These are phyloP conservation scores for Aspergillus nomiae DNA, from an alignment of 2,329 filamentous ascomycete genomes.

Conservation along the genomic window DNA sequence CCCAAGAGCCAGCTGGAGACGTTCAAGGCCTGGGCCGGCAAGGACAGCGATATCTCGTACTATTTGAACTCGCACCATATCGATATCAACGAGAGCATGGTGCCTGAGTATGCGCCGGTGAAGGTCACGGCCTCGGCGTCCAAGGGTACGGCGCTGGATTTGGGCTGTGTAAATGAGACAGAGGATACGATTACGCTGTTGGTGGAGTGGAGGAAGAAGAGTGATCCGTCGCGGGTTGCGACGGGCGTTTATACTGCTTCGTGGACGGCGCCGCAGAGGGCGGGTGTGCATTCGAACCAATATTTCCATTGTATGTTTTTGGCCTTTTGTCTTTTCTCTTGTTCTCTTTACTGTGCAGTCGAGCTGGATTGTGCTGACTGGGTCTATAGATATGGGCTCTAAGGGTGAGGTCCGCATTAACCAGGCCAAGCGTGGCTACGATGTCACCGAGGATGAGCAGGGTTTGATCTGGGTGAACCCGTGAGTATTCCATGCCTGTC, in stretches of 20 bases:
- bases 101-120: slow-evolving; percentile 75
- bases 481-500: slow-evolving; percentile 39
- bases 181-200: slow-evolving; percentile 93
- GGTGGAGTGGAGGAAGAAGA: slow-evolving; percentile 81
- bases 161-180: slow-evolving; percentile 78
- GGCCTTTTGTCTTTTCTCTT: neutral
- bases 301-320: slow-evolving; percentile 75
- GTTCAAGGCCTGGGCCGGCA: slow-evolving; percentile 91
- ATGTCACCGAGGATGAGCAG: slow-evolving; percentile 79
- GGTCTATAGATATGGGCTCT: slow-evolving; percentile 65
- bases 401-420: slow-evolving; percentile 86
- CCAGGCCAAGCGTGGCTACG: slow-evolving; percentile 92
- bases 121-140: slow-evolving; percentile 79
- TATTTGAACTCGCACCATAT: slow-evolving; percentile 96
- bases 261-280: slow-evolving; percentile 90
- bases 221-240: slow-evolving; percentile 68
- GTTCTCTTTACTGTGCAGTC: neutral
- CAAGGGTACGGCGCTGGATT: slow-evolving; percentile 73
- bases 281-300: slow-evolving; percentile 94
- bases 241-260: slow-evolving; percentile 91
- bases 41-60: slow-evolving; percentile 91
- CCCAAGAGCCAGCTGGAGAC: slow-evolving; percentile 89
- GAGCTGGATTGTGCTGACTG: neutral
- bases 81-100: slow-evolving; percentile 91
- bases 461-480: slow-evolving; percentile 86